phyloP scores from a whole-genome alignment of 2,329 filamentous ascomycete species.

The Blastomyces gilchristii region DNA sequence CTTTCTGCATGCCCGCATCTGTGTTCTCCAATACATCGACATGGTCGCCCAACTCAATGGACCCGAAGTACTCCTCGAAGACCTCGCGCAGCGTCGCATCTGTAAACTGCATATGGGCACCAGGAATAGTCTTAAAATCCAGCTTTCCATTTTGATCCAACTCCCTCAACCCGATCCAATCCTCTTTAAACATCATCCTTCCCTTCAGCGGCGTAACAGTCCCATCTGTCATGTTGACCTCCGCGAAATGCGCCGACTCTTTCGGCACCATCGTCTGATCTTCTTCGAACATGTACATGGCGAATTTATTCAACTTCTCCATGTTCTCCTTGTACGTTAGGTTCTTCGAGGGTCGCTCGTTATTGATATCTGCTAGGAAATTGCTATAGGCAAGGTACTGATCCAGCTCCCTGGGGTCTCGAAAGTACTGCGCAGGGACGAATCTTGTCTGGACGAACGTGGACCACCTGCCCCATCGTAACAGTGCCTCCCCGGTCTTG shows the following conservation, averaged over 20 bases:
- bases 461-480: conserved; percentile 73
- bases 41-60: conserved; percentile 8
- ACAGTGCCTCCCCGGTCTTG: conserved; percentile 63
- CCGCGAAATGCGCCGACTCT: conserved; percentile 82
- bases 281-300: conserved; percentile 81
- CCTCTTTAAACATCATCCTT: conserved; percentile 67
- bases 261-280: conserved; percentile 82
- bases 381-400: conserved; percentile 71
- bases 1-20: neutral
- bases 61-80: conserved; percentile 45
- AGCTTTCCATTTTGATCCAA: conserved; percentile 72
- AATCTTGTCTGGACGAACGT: conserved; percentile 64
- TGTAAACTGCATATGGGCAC: conserved; percentile 72
- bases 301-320: conserved; percentile 60
- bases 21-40: neutral
- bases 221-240: conserved; percentile 59
- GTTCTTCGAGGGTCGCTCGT: conserved; percentile 72
- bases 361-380: conserved; percentile 93
- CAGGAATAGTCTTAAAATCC: conserved; percentile 61
- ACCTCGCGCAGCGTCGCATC: conserved; percentile 55
- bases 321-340: conserved; percentile 61
- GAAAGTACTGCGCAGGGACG: conserved; percentile 92
- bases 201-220: conserved; percentile 58
- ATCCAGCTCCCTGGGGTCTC: conserved; percentile 57
- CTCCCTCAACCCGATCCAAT: conserved; percentile 79